These are phyloP conservation scores for Podila clonocystis DNA, from an alignment of 192 early-diverging fungal genomes.

Conservation along the genomic window DNA sequence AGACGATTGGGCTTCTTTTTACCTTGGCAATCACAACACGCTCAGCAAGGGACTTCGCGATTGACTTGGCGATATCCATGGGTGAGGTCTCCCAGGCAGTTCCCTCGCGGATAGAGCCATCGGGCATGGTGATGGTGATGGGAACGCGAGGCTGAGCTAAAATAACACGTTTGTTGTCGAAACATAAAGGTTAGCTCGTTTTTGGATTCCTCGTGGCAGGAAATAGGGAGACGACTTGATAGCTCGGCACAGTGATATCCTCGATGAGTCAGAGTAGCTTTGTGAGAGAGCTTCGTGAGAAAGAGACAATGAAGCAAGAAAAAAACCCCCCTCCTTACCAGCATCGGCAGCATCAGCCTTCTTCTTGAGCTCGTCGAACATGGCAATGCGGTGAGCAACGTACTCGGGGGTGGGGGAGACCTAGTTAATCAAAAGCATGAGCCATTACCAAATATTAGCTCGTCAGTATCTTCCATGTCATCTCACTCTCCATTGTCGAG, in stretches of 20 bases:
- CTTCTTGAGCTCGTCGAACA: constrained; percentile 81
- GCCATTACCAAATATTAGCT: no score
- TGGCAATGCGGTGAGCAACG: constrained; percentile 78
- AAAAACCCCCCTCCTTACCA: constrained; percentile 48
- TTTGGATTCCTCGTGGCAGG: no score
- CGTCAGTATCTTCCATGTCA: neutral
- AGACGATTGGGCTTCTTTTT: neutral
- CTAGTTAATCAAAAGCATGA: constrained; percentile 33
- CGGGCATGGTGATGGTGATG: constrained; percentile 89
- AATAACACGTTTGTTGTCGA: neutral
- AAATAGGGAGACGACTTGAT: no score
- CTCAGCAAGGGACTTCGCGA: constrained; percentile 92
- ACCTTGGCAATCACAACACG: constrained; percentile 95
- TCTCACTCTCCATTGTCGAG: no score
- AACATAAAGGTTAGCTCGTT: no score
- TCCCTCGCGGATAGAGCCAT: constrained; percentile 83
- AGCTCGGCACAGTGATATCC: no score
- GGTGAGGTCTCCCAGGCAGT: constrained; percentile 96
- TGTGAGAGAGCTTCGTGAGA: neutral
- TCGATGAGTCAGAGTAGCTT: neutral
- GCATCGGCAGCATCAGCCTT: constrained; percentile 71
- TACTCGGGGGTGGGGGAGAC: constrained; percentile 77
- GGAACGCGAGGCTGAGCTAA: constrained; percentile 77
- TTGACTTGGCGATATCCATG: constrained; percentile 86
- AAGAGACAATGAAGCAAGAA: neutral